Base-by-base conservation (phyloP, 108 stramenopile species). In the Discostella pseudostelligera region DNA sequence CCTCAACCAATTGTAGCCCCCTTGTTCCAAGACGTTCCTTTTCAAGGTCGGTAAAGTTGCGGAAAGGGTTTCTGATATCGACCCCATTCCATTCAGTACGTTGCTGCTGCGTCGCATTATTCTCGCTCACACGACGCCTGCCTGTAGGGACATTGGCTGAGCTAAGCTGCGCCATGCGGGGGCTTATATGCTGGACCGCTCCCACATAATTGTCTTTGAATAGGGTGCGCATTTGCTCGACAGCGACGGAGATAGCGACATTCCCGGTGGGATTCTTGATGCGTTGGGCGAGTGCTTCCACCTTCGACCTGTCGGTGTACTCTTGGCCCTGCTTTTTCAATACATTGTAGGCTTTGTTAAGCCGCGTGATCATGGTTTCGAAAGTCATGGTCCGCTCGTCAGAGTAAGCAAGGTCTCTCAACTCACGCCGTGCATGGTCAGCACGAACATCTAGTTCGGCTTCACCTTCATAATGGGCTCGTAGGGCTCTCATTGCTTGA, bases 381-480 rank as follows among this genome's bases (percentile, higher is more conserved):
- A 57, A 53, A 5, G 22, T 24, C 17, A 53, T 22, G 51, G 51
- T 53, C 5, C 22, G 22, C 51, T 53, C 22, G 51, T 53, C 20
- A 13, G 51, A 21, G 51, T 53, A 53, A 8, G 8, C 13, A 2
- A 24, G 24, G 20, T 26, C 8, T 2, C 20, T 12, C 3, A 53
- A 6, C 5, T 24, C 32, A 4, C 5, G 32, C 32, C 5, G 32
- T 4, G 32, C 32, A 3, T 32, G 3, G 5, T 3, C 5, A 5
- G 32, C 32, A 32, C 32, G 32, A 32, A 32, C 32, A 5, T 32
- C 32, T 32, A 32, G 32, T 32, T 32, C 32, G 32, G 32, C 32
- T 5, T 32, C 32, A 3, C 59, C 59, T 22, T 59, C 59, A 39
- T 22, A 59, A 39, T 59, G 42, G 1, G 10, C 40, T 19, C 59